Base-by-base conservation (phyloP, 73 alveolate genomes). In the Paraurostyla sp. region DNA sequence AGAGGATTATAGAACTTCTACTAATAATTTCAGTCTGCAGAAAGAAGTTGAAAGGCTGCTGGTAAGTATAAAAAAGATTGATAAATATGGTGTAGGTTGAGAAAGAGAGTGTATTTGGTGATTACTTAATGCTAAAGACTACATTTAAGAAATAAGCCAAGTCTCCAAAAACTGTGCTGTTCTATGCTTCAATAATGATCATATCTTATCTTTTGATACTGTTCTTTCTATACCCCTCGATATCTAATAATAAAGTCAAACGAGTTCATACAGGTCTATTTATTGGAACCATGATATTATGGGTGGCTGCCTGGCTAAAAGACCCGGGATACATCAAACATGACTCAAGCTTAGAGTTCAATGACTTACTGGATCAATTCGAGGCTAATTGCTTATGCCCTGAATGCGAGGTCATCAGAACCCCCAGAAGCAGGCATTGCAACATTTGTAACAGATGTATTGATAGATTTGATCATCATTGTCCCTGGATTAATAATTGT, bases 381-480 rank as follows among this genome's bases (percentile, higher is more conserved):
- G 95, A 91, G 46, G 86, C 93, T 7, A 65, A 83, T 71, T 49
- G 69, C 51, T 76, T 88, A 29, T 94, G 98, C 46, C 94, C 95
- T 20, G 96, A 92, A 42, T 94, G 98, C 49, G 81, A 87, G 62
- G 92, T 94, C n/a, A 87, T 80, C 22, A 80, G 96, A 69, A 92
- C 96, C 30, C 93, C 93, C 35, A 83, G 98, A 69, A 76, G 94
- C 49, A 87, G 96, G 52, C 98, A 94, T 80, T 94, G 98, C 71
- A 83, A 83, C 62, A 84, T 94, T 23, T 94, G 98, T 57, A 65
- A 94, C 71, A 49, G 65, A 71, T 94, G 98, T 51, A 92, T 94
- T 18, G 98, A 94, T 76, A 86, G 95, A 60, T 93, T 89, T 29
- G 97, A 93, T 62, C 97, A 92, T 71, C 97, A 92, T 81, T 92